phyloP scores from a whole-genome alignment of 1,284 basidiomycete genomes.

The Hymenochaete sp. region DNA sequence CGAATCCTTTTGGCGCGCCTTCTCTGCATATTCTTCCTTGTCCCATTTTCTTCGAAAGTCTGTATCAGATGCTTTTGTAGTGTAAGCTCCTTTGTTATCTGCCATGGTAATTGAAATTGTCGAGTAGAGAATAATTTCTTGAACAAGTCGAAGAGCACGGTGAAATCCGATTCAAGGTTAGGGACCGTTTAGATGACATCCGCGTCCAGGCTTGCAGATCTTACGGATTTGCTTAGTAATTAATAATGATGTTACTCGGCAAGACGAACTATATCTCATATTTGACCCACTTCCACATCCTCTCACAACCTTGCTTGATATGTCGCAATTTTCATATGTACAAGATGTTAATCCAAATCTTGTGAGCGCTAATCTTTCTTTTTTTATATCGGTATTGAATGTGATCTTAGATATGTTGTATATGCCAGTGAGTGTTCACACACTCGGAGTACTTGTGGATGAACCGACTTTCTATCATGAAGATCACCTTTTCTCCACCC shows the following conservation, averaged over 20 bases:
- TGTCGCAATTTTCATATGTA: conserved; percentile 20
- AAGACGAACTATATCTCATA: no score
- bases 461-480: conserved; percentile 1
- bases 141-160: no score
- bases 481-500: conserved; percentile 72
- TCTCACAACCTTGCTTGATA: background rate
- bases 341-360: conserved; percentile 26
- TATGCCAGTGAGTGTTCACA: conserved; percentile 65
- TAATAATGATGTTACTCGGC: no score
- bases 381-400: background rate
- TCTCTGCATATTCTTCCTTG: conserved; percentile 75
- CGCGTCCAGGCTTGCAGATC: no score
- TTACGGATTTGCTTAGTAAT: no score
- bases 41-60: conserved; percentile 83
- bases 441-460: background rate
- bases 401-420: conserved; percentile 59
- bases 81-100: conserved; percentile 52
- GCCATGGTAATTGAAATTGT: conserved; percentile 41
- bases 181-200: no score
- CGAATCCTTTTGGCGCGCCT: conserved; percentile 63
- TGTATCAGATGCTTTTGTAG: conserved; percentile 56
- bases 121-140: no score
- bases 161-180: no score
- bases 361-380: conserved; percentile 17
- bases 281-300: background rate